Conservation (phyloP, 2,329 filamentous ascomycete genomes). For the Tolypocladium paradoxum region DNA sequence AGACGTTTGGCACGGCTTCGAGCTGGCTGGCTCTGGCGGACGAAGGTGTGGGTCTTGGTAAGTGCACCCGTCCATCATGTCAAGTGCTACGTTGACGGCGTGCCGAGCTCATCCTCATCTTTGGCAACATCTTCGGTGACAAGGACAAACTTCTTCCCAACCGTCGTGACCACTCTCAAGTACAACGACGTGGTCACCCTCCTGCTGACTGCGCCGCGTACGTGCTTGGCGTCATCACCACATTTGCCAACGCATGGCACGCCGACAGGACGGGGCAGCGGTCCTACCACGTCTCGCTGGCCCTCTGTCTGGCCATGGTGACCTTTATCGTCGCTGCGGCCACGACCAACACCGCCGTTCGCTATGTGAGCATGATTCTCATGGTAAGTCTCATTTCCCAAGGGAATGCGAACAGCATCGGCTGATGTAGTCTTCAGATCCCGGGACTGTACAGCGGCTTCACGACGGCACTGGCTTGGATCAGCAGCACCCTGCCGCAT, state of each 20-base stretch:
- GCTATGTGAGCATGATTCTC: slow-evolving; percentile 63
- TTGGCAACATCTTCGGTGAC: slow-evolving; percentile 40
- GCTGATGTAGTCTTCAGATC: slow-evolving; percentile 19
- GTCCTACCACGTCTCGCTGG: slow-evolving; percentile 55
- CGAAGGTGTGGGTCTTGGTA: slow-evolving; percentile 50
- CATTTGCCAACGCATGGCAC: slow-evolving; percentile 57
- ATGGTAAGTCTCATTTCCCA: slow-evolving; percentile 36
- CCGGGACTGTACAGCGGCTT: slow-evolving; percentile 54
- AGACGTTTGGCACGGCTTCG: slow-evolving; percentile 45
- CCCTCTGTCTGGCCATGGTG: slow-evolving; percentile 48
- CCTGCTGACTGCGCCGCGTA: slow-evolving; percentile 55
- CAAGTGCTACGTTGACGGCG: neutral
- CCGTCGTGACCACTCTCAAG: slow-evolving; percentile 58
- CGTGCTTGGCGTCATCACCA: slow-evolving; percentile 49
- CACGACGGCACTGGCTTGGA: slow-evolving; percentile 63
- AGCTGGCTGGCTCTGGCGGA: slow-evolving; percentile 44
- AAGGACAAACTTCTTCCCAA: slow-evolving; percentile 60
- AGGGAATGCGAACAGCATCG: neutral
- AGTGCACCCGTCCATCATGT: slow-evolving; percentile 4
- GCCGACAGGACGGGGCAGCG: slow-evolving; percentile 62
- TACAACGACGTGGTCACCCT: slow-evolving; percentile 50
- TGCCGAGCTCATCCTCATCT: slow-evolving; percentile 39
- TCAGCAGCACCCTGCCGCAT: slow-evolving; percentile 56
- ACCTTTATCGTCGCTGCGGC: slow-evolving; percentile 59
- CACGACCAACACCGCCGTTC: slow-evolving; percentile 46